Evolutionary conservation across 108 stramenopile species (phyloP), one percentile per base, ranked within the genome.

Genomic region (Nitzschia sp.): DNA sequence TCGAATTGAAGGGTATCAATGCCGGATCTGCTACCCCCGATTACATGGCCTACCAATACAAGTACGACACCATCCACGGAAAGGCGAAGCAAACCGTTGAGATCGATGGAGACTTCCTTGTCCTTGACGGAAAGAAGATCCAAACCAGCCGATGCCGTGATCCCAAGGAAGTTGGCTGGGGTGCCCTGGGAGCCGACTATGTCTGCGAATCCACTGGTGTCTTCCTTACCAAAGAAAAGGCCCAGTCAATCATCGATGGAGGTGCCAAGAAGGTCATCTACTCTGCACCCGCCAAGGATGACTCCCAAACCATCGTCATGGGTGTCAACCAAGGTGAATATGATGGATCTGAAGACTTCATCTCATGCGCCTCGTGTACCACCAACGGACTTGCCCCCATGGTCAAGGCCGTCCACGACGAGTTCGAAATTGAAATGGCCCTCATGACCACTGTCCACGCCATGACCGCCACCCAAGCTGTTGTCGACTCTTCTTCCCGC

Each of bases 381-480:
- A 99, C 98, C 93, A 99, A 99, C 94, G 96, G 98, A 69, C 96
- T 99, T 76, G 98, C 97, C 70, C 98, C 65, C 35, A 93, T 97
- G 86, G 98, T 97, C 60, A 98, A 99, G 92, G 96, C 95, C 71
- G 80, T 99, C 85, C 84, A 99, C 79, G 98, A 99, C 80, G 91
- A 90, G 71, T 99, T 92, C 81, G 96, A 89, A 67, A 99, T 99
- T 71, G 88, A 95, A 66, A 95, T 96, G 80, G 97, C 92, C 59
- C 97, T 99, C 80, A 99, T 99, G 99, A 99, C 99, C 89, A 99
- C 99, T 58, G 99, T 99, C 69, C 99, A 99, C 87, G 97, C 99
- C 92, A 96, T 97, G 95, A 99, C 99, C 53, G 96, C 99, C 83
- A 98, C 97, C 79, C 99, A 99, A 84, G 92, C 93, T 63, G 94